phyloP scores from a whole-genome alignment of 78 protist species.

The Dictyostelium citrinum region DNA sequence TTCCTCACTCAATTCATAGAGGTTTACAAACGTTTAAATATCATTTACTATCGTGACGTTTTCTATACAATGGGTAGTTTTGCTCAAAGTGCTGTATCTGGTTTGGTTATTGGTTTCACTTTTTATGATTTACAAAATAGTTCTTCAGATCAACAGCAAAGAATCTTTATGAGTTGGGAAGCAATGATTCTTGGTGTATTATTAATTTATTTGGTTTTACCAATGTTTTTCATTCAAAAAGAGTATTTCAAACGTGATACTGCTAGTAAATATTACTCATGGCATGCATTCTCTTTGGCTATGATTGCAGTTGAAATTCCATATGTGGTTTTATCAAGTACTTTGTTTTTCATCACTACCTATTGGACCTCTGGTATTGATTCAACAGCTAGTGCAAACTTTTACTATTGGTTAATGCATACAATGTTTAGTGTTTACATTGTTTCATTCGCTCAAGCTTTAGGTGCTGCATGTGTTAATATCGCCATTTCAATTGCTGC shows the following conservation, averaged over 20 bases:
- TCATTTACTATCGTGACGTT: conserved; percentile 65
- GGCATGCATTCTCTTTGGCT: conserved; percentile 46
- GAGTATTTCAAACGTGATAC: conserved; percentile 63
- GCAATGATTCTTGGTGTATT: conserved; percentile 41
- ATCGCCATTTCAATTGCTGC: conserved; percentile 17
- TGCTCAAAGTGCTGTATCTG: conserved; percentile 36
- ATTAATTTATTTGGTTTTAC: conserved; percentile 34
- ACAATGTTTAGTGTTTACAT: conserved; percentile 25
- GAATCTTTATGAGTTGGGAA: conserved; percentile 58
- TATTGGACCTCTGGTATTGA: conserved; percentile 67
- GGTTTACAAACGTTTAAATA: conserved; percentile 71
- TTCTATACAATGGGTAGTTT: conserved; percentile 54
- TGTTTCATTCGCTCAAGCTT: conserved; percentile 61
- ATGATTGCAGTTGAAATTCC: conserved; percentile 69
- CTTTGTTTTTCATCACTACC: conserved; percentile 29
- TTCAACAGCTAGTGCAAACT: neutral
- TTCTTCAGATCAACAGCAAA: conserved; percentile 62
- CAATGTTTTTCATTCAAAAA: conserved; percentile 63
- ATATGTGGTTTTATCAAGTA: conserved; percentile 12
- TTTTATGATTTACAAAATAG: conserved; percentile 24
- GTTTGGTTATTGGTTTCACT: conserved; percentile 66
- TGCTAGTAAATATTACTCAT: conserved; percentile 50
- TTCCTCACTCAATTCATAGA: conserved; percentile 29
- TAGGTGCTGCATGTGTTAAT: conserved; percentile 59
- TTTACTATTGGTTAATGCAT: conserved; percentile 55